phyloP scores from a whole-genome alignment of 2,329 filamentous ascomycete species.

The Colletotrichum horii region DNA sequence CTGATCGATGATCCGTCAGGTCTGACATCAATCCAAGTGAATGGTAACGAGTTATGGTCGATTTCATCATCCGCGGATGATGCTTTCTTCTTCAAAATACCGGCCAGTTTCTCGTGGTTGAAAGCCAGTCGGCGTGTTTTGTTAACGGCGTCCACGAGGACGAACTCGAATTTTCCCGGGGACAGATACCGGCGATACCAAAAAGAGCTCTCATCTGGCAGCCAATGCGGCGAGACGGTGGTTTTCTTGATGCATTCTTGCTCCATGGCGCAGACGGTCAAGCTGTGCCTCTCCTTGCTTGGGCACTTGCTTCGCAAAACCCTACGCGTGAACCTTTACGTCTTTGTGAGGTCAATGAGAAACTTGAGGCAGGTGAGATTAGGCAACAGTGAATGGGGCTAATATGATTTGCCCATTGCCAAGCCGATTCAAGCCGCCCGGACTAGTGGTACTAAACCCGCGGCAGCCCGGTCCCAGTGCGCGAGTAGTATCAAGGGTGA shows the following conservation, averaged over 20 bases:
- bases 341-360: background rate
- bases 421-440: background rate
- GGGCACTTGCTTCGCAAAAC: background rate
- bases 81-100: background rate
- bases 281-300: background rate
- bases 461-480: background rate
- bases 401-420: background rate
- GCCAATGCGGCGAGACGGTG: slow-evolving; percentile 27
- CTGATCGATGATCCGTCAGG: slow-evolving; percentile 15
- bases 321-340: background rate
- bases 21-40: slow-evolving; percentile 27
- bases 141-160: slow-evolving; percentile 23
- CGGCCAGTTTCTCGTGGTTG: slow-evolving; percentile 26
- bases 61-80: background rate
- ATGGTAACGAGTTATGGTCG: slow-evolving; percentile 21
- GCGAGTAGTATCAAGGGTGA: too few species aligned
- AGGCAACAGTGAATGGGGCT: background rate
- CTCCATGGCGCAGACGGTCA: background rate
- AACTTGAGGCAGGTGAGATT: background rate
- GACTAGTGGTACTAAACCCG: background rate
- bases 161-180: slow-evolving; percentile 23
- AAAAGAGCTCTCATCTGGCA: slow-evolving; percentile 23
- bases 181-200: slow-evolving; percentile 28
- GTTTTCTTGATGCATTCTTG: background rate
- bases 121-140: slow-evolving; percentile 24